Evolutionary conservation across 306 rosid genomes (phyloP).

Genomic region (Quercus bicolor): DNA sequence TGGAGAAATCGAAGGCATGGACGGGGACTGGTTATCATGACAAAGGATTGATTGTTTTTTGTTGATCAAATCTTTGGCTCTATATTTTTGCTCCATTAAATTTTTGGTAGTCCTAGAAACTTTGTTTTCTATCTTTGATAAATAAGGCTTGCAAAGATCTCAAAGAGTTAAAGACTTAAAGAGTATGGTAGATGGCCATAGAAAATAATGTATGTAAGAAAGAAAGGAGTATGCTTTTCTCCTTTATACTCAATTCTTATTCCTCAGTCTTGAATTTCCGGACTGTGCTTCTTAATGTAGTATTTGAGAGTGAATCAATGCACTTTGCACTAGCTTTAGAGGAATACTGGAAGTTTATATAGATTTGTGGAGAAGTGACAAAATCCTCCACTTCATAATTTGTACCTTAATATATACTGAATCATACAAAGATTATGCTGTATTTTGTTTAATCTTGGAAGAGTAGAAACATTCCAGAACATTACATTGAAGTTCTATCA

Average conservation of each 20-base stretch:
- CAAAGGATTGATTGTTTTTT: conserved; percentile 37
- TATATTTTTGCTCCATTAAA: conserved; percentile 14
- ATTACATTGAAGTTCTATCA: neutral
- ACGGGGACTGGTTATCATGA: conserved; percentile 78
- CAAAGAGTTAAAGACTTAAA: neutral
- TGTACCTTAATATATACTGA: neutral
- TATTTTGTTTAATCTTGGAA: neutral
- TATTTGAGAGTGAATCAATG: neutral
- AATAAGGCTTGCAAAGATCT: conserved; percentile 46
- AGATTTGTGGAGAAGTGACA: neutral
- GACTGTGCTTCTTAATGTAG: neutral
- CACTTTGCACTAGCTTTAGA: neutral
- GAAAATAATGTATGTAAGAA: conserved; percentile 26
- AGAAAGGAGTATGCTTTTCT: neutral
- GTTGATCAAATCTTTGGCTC: conserved; percentile 47
- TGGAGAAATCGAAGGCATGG: conserved; percentile 80
- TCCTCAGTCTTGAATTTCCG: neutral
- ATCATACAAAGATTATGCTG: neutral
- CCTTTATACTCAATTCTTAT: conserved; percentile 6
- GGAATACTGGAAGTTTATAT: neutral
- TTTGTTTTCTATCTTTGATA: conserved; percentile 20
- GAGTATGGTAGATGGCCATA: conserved; percentile 30
- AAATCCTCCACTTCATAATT: neutral
- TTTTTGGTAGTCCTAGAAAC: conserved; percentile 15
- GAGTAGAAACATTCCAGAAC: neutral